Conservation (phyloP, 345 rosid genomes). For the Erysimum cheiranthoides region DNA sequence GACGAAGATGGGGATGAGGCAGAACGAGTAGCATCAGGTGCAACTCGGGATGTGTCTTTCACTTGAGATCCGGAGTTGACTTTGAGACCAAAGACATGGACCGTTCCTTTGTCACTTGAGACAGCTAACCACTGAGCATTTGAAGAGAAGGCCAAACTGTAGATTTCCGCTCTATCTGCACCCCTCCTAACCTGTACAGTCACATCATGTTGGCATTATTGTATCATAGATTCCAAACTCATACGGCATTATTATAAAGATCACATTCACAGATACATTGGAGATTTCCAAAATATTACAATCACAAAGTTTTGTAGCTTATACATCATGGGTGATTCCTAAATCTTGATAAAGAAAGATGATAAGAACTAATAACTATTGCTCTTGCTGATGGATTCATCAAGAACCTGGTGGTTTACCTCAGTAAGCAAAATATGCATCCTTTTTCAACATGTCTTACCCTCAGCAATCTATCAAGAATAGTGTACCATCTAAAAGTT, state of each 20-base stretch:
- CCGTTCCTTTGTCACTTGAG: constrained; percentile 98
- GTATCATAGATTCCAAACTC: constrained; percentile 14
- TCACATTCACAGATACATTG: background rate
- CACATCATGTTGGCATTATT: constrained; percentile 21
- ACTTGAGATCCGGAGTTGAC: constrained; percentile 60
- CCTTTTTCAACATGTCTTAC: constrained; percentile 15
- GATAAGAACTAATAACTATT: background rate
- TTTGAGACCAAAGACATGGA: constrained; percentile 94
- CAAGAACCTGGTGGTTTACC: background rate
- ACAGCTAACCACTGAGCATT: constrained; percentile 90
- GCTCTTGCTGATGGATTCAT: background rate
- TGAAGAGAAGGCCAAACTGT: constrained; percentile 94
- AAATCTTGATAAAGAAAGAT: background rate
- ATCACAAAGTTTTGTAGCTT: background rate
- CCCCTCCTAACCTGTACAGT: constrained; percentile 85
- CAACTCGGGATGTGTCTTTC: constrained; percentile 52
- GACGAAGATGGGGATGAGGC: constrained; percentile 52
- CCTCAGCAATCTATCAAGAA: background rate
- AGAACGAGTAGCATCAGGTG: constrained; percentile 47
- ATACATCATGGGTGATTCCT: constrained; percentile 8
- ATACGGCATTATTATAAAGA: background rate
- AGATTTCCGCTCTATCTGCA: constrained; percentile 97
- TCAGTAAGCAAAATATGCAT: constrained; percentile 1
- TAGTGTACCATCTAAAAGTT: background rate
- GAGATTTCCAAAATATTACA: background rate